A percentile compares a stretch with the other conserved stretches of the same genome.
Evolutionary conservation across 495 filamentous ascomycete genomes (phyloP).

Genomic region (Durotheca rogersii): DNA sequence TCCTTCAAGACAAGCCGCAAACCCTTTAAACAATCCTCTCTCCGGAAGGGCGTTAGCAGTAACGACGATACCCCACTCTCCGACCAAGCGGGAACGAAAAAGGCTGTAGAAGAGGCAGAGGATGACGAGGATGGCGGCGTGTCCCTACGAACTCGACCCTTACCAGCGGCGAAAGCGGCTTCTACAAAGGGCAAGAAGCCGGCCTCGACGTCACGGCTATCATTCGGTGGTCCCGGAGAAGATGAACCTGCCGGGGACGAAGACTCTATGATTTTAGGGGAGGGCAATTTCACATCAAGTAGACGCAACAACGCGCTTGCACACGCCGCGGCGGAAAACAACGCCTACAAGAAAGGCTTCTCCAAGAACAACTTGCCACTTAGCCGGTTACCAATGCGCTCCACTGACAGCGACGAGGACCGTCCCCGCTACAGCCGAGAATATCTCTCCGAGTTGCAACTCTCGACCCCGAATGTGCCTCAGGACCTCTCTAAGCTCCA

Average conservation of each 20-base stretch:
- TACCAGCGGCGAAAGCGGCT: slow-evolving; percentile 37
- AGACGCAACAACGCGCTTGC: slow-evolving; percentile 64
- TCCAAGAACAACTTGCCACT: slow-evolving; percentile 46
- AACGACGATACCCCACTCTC: slow-evolving; percentile 31
- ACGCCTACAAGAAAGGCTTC: slow-evolving; percentile 55
- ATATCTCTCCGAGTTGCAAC: slow-evolving; percentile 79
- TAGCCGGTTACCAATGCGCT: slow-evolving; percentile 56
- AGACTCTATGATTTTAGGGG: slow-evolving; percentile 43
- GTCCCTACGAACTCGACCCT: slow-evolving; percentile 41
- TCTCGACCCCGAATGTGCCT: slow-evolving; percentile 77
- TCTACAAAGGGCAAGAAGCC: slow-evolving; percentile 59
- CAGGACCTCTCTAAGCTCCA: slow-evolving; percentile 50
- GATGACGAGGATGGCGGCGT: slow-evolving; percentile 42
- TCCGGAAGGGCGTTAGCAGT: slow-evolving; percentile 52
- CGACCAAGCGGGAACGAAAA: slow-evolving; percentile 9
- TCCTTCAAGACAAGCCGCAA: slow-evolving; percentile 49
- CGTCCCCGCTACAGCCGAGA: slow-evolving; percentile 83
- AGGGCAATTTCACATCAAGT: slow-evolving; percentile 62
- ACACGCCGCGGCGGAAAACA: slow-evolving; percentile 69
- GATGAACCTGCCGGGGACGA: slow-evolving; percentile 54
- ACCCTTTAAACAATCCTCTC: slow-evolving; percentile 50
- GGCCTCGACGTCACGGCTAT: slow-evolving; percentile 66
- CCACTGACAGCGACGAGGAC: slow-evolving; percentile 61
- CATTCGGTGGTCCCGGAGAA: slow-evolving; percentile 68
- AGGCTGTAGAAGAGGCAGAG: slow-evolving; percentile 36